Conservation (phyloP, 1,139 yeast genomes). For the Pichia sp. region DNA sequence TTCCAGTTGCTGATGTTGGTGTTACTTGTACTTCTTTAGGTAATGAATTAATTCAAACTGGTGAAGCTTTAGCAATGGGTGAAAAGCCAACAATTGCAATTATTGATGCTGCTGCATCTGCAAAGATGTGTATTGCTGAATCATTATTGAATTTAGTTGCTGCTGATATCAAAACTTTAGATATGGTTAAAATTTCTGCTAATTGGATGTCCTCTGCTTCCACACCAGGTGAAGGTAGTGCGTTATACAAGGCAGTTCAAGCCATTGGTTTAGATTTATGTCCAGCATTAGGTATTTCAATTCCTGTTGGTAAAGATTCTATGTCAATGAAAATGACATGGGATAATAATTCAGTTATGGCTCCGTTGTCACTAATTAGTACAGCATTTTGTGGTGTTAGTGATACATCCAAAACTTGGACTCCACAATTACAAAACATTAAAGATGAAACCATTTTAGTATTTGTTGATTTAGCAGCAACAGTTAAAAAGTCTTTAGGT, state of each 20-base stretch:
- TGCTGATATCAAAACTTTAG: conserved; percentile 75
- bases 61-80: conserved; percentile 98
- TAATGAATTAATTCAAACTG: conserved; percentile 60
- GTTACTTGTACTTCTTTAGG: conserved; percentile 91
- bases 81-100: conserved; percentile 91
- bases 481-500: conserved; percentile 60
- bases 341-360: conserved; percentile 87
- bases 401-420: conserved; percentile 89
- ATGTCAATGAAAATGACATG: conserved; percentile 99
- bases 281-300: conserved; percentile 84
- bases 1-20: conserved; percentile 98
- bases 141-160: conserved; percentile 84
- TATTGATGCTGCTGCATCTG: conserved; percentile 91
- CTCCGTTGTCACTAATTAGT: conserved; percentile 87
- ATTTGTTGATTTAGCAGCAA: conserved; percentile 71
- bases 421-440: conserved; percentile 60
- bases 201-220: conserved; percentile 99
- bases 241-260: conserved; percentile 92
- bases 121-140: conserved; percentile 95
- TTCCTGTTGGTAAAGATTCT: conserved; percentile 98
- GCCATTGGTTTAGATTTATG: conserved; percentile 94
- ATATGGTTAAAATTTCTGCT: conserved; percentile 82
- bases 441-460: conserved; percentile 59
- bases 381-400: conserved; percentile 89
- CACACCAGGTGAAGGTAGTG: conserved; percentile 93